Evolutionary conservation across 2,329 filamentous ascomycete species (phyloP), one percentile per base, ranked within the genome.

Genomic region (Aspergillus transmontanensis): DNA sequence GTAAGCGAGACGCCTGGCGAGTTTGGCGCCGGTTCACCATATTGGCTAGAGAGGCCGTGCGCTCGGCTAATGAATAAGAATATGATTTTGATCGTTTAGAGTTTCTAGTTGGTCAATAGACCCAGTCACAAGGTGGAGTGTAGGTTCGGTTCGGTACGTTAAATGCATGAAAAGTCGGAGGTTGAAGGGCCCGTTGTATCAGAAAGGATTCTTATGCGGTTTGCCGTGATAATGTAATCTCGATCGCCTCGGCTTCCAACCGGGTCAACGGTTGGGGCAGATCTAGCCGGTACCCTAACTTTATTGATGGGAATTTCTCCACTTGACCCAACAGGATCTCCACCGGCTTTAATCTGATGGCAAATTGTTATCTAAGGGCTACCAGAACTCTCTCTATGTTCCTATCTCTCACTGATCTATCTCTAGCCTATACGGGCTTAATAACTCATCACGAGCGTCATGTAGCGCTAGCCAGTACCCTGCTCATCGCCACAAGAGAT

Each of bases 401-500:
- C 23, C 51, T 21, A 23, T 36, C n/a, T 4, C 19, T 23, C 21
- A 14, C 7, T 12, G 6, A n/a, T n/a, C 7, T 14, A 9, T 21
- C 4, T 54, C 28, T 14, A 23, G 9, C 10, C 43, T 21, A 46
- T 2, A 2, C 9, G 12, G 12, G 4, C 43, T 54, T 6, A 21
- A 54, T 23, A 54, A 3, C 32, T n/a, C 30, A 14, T 6, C 23
- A 32, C 9, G 10, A 36, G 19, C 11, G 3, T 30, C 21, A 23
- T 19, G 28, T 34, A 54, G 30, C 19, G 3, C n/a, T 4, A 54
- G 11, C 10, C 28, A n/a, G 9, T 3, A n/a, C 16, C 28, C 19
- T 19, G 6, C n/a, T 30, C 21, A 54, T 56, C 28, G 48, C 58
- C 58, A 60, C 50, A 60, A 9, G 6, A 60, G 30, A 53, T 57